Conservation (phyloP, 768 basidiomycete genomes). For the Piloderma croceum region DNA sequence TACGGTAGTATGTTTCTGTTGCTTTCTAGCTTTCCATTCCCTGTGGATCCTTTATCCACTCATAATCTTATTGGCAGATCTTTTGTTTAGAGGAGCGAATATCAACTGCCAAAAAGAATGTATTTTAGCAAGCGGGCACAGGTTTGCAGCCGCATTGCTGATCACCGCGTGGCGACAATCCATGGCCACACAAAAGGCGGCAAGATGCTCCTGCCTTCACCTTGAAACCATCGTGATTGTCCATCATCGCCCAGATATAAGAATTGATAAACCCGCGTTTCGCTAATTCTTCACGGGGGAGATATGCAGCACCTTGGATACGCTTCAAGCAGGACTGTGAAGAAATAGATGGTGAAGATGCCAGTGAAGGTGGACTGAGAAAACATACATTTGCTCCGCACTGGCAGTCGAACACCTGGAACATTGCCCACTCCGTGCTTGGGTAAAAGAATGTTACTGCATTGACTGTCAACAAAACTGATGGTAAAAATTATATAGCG, state of each 20-base stretch:
- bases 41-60: too few species aligned
- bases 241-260: conserved; percentile 34
- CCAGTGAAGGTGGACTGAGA: conserved; percentile 39
- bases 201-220: too few species aligned
- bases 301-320: conserved; percentile 42
- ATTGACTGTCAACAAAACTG: conserved; percentile 2
- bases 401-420: conserved; percentile 50
- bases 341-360: conserved; percentile 22
- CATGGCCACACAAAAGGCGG: too few species aligned
- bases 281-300: conserved; percentile 33
- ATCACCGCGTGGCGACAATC: too few species aligned
- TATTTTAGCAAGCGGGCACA: too few species aligned
- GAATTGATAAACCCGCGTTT: conserved; percentile 35
- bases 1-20: too few species aligned
- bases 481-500: conserved; percentile 22
- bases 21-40: too few species aligned
- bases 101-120: too few species aligned
- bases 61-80: too few species aligned
- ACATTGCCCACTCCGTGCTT: conserved; percentile 67
- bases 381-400: conserved; percentile 33
- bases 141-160: too few species aligned
- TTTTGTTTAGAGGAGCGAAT: too few species aligned
- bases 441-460: conserved; percentile 60
- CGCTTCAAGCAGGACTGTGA: conserved; percentile 40
- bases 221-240: conserved; percentile 24